Conservation (phyloP, 495 filamentous ascomycete genomes). For the Penicillium mononematosum region DNA sequence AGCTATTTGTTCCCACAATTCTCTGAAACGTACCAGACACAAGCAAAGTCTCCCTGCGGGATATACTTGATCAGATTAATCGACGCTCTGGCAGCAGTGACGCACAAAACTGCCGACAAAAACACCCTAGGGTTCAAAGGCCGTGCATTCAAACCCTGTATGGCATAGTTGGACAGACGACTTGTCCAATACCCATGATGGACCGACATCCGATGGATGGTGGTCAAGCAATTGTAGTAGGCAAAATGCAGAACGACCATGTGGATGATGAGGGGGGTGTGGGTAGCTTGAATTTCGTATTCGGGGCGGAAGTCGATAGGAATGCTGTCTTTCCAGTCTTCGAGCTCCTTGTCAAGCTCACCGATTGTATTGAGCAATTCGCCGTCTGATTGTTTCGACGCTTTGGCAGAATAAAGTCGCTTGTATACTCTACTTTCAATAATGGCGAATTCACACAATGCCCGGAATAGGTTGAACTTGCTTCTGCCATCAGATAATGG, state of each 20-base stretch:
- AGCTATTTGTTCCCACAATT: background rate
- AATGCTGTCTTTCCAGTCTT: slow-evolving; percentile 95
- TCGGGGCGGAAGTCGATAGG: slow-evolving; percentile 93
- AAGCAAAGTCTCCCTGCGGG: slow-evolving; percentile 88
- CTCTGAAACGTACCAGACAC: slow-evolving; percentile 75
- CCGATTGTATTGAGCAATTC: slow-evolving; percentile 95
- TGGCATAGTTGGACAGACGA: slow-evolving; percentile 89
- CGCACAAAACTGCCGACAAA: slow-evolving; percentile 88
- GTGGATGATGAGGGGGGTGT: slow-evolving; percentile 87
- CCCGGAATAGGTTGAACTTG: slow-evolving; percentile 89
- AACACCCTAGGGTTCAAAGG: slow-evolving; percentile 93
- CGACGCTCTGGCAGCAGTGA: slow-evolving; percentile 85
- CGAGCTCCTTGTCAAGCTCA: slow-evolving; percentile 87
- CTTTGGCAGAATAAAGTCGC: slow-evolving; percentile 88
- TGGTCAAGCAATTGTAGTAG: slow-evolving; percentile 97
- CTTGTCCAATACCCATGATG: slow-evolving; percentile 99
- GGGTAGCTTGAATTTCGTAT: slow-evolving; percentile 85
- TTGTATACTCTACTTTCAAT: slow-evolving; percentile 96
- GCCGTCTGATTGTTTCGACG: slow-evolving; percentile 86
- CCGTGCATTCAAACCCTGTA: slow-evolving; percentile 84
- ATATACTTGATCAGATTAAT: slow-evolving; percentile 95
- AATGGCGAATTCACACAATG: slow-evolving; percentile 85
- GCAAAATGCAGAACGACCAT: slow-evolving; percentile 91
- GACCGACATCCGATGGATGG: slow-evolving; percentile 96
- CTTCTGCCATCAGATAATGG: slow-evolving; percentile 85